Evolutionary conservation across 192 early-diverging fungal species (phyloP), one percentile per base, ranked within the genome.

Genomic region (Podila minutissima): DNA sequence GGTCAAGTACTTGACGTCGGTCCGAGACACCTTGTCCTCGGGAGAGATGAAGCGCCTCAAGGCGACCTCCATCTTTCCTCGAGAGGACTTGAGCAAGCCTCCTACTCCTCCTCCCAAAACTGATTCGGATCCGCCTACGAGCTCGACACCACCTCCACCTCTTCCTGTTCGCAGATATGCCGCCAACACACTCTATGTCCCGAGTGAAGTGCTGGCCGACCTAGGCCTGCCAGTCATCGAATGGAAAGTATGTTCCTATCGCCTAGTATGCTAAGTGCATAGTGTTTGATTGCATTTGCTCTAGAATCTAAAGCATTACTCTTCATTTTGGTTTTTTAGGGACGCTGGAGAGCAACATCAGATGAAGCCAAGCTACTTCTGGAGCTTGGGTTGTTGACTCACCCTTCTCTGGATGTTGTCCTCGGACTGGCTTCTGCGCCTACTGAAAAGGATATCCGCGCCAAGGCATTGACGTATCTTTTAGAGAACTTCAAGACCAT

Each of bases 1-100:
- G 4, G 82, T 93, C 26, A 96, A 95, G 71, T 97, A 96, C 74
- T 83, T 97, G n/a, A 87, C 91, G 0, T 87, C 88, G 0, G 87
- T 95, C 51, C 88, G 91, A 61, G 76, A 83, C 41, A 91, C 92
- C 29, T 66, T 97, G 11, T 89, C 88, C 11, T 69, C 74, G 6
- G 64, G 75, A 5, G 96, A 97, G 67, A 77, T 89, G 32, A 75
- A 74, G 5, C 84, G 89, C 48, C 81, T 97, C 46, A 79, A 87
- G 57, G 75, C 86, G 2, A 93, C 93, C 0, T 50, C 89, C 1
- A 88, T 95, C 24, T 95, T 95, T 71, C 91, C 93, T 5, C 84
- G 69, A 59, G 89, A 88, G 50, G 83, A 76, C n/a, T 64, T n/a
- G 64, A 74, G 19, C 11, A 67, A 65, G 8, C 49, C 67, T 46